These are phyloP conservation scores for Fusarium mundagurra DNA, from an alignment of 2,329 filamentous ascomycete genomes.

Conservation along the genomic window DNA sequence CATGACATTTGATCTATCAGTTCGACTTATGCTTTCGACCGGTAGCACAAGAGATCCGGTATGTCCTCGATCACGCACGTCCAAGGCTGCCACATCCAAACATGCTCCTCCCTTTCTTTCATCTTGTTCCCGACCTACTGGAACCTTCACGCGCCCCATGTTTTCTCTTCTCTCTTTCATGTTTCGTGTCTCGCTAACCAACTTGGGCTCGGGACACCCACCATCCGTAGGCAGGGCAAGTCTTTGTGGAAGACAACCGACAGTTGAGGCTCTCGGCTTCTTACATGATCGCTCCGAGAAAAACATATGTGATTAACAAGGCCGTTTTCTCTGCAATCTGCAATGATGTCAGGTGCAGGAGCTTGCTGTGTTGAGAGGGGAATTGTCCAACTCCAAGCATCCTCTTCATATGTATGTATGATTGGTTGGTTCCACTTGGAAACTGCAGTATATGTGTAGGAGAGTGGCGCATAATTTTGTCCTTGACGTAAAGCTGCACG, in stretches of 20 bases:
- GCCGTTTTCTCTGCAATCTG: not conserved
- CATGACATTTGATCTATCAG: constrained; percentile 1
- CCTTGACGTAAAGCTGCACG: not conserved
- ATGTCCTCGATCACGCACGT: constrained; percentile 39
- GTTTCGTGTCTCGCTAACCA: not conserved
- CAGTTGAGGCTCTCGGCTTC: constrained; percentile 3
- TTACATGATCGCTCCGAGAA: not conserved
- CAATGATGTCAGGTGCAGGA: not conserved
- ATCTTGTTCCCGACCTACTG: constrained; percentile 10
- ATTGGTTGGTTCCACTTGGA: not conserved
- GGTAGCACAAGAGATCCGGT: constrained; percentile 40
- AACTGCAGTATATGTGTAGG: not conserved
- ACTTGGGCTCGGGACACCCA: not conserved
- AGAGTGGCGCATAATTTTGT: not conserved
- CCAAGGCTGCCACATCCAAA: constrained; percentile 12
- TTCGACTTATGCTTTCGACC: not conserved
- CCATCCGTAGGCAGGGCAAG: constrained; percentile 1
- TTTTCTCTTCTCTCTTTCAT: constrained; percentile 1
- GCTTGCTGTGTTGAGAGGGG: not conserved
- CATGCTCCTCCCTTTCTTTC: constrained; percentile 8
- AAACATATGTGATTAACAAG: not conserved
- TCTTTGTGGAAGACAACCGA: not conserved
- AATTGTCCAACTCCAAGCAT: not conserved
- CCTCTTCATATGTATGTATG: not conserved
- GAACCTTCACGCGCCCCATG: constrained; percentile 3